A percentile compares a stretch with the other conserved stretches of the same genome.
phyloP scores from a whole-genome alignment of 2,329 filamentous ascomycete species.

The Monilinia laxa region DNA sequence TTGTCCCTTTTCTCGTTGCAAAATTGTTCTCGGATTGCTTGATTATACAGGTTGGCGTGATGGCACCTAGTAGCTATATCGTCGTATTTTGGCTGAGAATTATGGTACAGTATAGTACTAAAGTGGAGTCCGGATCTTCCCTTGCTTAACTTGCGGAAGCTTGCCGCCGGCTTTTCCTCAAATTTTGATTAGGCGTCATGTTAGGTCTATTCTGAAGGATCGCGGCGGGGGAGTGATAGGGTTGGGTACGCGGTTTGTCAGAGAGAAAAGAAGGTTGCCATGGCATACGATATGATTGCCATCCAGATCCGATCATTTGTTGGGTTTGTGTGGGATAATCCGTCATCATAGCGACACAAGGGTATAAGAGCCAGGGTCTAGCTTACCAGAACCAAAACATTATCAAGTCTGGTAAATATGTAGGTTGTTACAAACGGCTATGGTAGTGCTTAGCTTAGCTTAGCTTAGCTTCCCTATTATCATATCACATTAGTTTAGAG shows the following conservation, averaged over 20 bases:
- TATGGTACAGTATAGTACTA: neutral
- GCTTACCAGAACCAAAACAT: constrained; percentile 10
- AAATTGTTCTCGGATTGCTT: neutral
- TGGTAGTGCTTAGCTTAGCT: neutral
- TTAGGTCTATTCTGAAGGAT: neutral
- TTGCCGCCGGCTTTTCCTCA: constrained; percentile 7
- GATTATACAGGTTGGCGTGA: neutral
- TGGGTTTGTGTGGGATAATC: constrained; percentile 10
- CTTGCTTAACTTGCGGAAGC: constrained; percentile 16
- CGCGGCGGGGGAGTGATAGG: neutral
- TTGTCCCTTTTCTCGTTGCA: neutral
- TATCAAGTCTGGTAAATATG: constrained; percentile 19
- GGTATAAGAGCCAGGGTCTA: constrained; percentile 1
- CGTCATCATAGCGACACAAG: neutral
- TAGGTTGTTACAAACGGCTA: constrained; percentile 11
- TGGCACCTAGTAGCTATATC: neutral
- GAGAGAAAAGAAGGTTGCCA: constrained; percentile 4
- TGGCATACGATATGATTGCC: constrained; percentile 1
- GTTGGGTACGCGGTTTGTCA: neutral
- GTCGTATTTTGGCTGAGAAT: constrained; percentile 6
- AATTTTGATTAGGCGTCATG: neutral
- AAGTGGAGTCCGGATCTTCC: constrained; percentile 19
- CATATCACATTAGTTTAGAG: neutral
- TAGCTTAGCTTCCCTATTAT: neutral
- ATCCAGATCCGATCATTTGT: constrained; percentile 6